These are phyloP conservation scores for Salix dunnii DNA, from an alignment of 345 rosid genomes.

Conservation along the genomic window DNA sequence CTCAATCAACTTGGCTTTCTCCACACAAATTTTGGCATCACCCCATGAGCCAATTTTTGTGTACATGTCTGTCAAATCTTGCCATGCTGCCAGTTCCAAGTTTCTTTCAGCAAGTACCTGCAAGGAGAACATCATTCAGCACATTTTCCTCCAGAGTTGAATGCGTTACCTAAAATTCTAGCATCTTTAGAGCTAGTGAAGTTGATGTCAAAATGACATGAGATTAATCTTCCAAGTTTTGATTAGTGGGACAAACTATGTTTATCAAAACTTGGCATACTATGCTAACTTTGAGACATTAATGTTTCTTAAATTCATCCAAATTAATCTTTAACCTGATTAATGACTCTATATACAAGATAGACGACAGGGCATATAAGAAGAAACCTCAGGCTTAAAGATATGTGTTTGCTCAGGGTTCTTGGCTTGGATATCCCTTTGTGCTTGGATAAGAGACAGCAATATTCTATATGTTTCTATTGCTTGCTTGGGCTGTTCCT, in stretches of 20 bases:
- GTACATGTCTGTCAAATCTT: slow-evolving; percentile 70
- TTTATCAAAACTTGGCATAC: not conserved
- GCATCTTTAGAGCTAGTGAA: not conserved
- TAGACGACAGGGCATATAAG: not conserved
- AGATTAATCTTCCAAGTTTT: not conserved
- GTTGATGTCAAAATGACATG: not conserved
- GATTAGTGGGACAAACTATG: not conserved
- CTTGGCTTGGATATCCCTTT: slow-evolving; percentile 47
- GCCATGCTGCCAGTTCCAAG: slow-evolving; percentile 74
- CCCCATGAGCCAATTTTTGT: slow-evolving; percentile 57
- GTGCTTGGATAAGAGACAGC: slow-evolving; percentile 73
- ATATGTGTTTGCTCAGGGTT: slow-evolving; percentile 24
- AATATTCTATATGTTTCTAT: slow-evolving; percentile 76
- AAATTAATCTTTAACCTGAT: not conserved
- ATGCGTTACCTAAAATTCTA: not conserved
- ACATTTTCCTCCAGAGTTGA: not conserved
- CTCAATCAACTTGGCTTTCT: slow-evolving; percentile 63
- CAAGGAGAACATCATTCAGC: not conserved
- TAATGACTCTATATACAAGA: not conserved
- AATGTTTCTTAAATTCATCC: not conserved
- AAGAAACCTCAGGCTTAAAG: slow-evolving; percentile 42
- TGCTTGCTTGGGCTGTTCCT: slow-evolving; percentile 81
- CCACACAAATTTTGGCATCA: slow-evolving; percentile 69
- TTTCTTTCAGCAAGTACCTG: slow-evolving; percentile 48
- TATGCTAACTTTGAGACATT: not conserved